Percentiles rank a stretch among this genome's conserved stretches.
These are phyloP conservation scores for Globisporangium uncinulatum DNA, from an alignment of 352 stramenopile species.

Conservation along the genomic window DNA sequence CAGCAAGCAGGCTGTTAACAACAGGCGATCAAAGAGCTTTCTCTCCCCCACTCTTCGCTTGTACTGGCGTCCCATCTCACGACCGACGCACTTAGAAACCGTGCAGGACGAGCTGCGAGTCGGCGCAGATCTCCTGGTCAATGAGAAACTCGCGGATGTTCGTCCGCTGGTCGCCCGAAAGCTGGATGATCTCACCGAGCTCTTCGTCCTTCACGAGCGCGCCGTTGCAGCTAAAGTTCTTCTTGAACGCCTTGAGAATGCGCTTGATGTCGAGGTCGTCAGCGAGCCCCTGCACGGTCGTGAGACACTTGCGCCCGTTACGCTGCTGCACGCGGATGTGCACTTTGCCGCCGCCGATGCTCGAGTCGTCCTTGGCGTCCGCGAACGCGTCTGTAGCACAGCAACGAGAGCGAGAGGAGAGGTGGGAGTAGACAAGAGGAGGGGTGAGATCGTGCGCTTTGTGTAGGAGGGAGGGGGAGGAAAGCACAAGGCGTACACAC, in stretches of 20 bases:
- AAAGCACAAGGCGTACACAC: slow-evolving; percentile 13
- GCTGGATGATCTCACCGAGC: slow-evolving; percentile 97
- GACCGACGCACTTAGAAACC: slow-evolving; percentile 89
- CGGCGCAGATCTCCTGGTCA: slow-evolving; percentile 98
- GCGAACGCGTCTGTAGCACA: slow-evolving; percentile 68
- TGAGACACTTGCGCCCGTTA: slow-evolving; percentile 99
- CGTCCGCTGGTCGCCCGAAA: slow-evolving; percentile 98
- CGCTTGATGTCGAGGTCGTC: slow-evolving; percentile 98
- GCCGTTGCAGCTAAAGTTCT: slow-evolving; percentile 99
- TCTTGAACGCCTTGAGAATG: slow-evolving; percentile 99
- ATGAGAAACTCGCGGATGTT: slow-evolving; percentile 99
- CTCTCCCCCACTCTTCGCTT: too few relatives aligned
- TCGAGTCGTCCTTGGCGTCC: slow-evolving; percentile 85
- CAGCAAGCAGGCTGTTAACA: background rate
- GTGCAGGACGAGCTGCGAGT: slow-evolving; percentile 95
- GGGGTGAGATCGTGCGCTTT: background rate
- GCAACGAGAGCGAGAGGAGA: slow-evolving; percentile 2
- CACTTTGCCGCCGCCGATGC: slow-evolving; percentile 86
- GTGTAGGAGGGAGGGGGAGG: background rate
- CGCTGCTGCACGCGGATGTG: slow-evolving; percentile 99
- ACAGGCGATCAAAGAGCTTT: too few relatives aligned
- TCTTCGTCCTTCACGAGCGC: slow-evolving; percentile 98
- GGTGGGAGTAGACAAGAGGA: slow-evolving; percentile 4
- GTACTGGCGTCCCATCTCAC: background rate
- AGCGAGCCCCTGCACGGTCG: slow-evolving; percentile 96